Base-by-base conservation (phyloP, 257 asterid species). In the Ilex asprella region DNA sequence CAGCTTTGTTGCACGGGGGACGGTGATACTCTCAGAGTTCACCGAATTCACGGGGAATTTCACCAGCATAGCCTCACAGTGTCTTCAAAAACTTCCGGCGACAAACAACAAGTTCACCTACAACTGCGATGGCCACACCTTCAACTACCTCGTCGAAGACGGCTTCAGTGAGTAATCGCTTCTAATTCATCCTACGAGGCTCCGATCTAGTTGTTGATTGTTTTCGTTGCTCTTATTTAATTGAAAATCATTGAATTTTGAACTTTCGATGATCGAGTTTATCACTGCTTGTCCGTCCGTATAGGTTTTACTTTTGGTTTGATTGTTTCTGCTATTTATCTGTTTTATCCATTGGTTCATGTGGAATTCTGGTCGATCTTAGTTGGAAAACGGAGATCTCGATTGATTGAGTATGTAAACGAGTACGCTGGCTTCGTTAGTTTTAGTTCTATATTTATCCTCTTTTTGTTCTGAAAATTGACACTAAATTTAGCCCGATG, bases 41-140 rank as follows among this genome's bases (percentile, higher is more conserved):
- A 78, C 83, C 9, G 83, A 78, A 72, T 78, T 74, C 69, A 78
- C 77, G 13, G 83, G 83, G 12, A 78, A 78, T 68, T 78, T 78
- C 75, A 78, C 75, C 47, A 70, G 75, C 51, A 78, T 78, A 71
- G 79, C 83, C 5, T 70, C 77, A 16, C 83, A 78, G 75, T 78
- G 83, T 64, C 80, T 78, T 30, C 83, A 78, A 75, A 78, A 78
- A 67, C 73, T 78, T 7, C 83, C 83, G 10, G 80, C 83, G n/a
- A 70, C 80, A 30, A 77, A 77, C 71, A 77, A 77, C 67, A 77
- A 71, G 69, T 77, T 77, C 72, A 73, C 79, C 50, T 77, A 77
- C 77, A 77, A 73, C 72, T 77, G 82, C 74, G 82, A 77, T 61
- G 82, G 79, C 2, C 82, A 77, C 71, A 77, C 82, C 58, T 77